These are phyloP conservation scores for Artemisia argyi DNA, from an alignment of 129 eudicot species.

Conservation along the genomic window DNA sequence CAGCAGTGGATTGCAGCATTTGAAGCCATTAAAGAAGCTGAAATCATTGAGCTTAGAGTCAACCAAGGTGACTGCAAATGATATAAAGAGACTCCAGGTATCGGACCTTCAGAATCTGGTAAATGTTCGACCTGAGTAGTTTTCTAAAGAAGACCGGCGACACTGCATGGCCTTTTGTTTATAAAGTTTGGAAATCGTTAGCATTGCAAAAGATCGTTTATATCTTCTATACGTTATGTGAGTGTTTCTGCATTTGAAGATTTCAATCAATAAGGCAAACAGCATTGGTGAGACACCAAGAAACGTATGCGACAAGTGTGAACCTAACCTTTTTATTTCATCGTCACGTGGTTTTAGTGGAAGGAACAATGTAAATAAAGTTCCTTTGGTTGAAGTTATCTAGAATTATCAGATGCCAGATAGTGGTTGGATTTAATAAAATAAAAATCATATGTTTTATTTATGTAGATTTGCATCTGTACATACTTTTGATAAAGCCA, in stretches of 20 bases:
- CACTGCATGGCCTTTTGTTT: too few relatives aligned
- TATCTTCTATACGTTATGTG: too few relatives aligned
- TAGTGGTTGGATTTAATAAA: neutral
- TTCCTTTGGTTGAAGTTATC: neutral
- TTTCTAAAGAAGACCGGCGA: conserved; percentile 7
- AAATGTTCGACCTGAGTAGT: conserved; percentile 67
- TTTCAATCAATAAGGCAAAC: too few relatives aligned
- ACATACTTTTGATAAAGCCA: too few relatives aligned
- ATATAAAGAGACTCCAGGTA: conserved; percentile 77
- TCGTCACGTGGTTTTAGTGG: neutral
- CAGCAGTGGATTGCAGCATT: conserved; percentile 55
- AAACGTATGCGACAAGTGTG: too few relatives aligned
- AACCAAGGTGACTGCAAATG: conserved; percentile 82
- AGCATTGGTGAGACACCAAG: too few relatives aligned
- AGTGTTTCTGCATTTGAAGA: too few relatives aligned
- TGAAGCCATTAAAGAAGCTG: conserved; percentile 63
- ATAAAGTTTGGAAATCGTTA: too few relatives aligned
- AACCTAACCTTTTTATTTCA: neutral
- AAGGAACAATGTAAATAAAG: neutral
- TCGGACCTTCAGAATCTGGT: conserved; percentile 67
- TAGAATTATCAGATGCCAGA: neutral
- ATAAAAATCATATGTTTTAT: neutral
- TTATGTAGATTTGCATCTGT: neutral
- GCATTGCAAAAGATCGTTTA: too few relatives aligned
- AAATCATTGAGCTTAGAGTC: conserved; percentile 81